Percentiles rank a stretch among this genome's conserved stretches.
Evolutionary conservation across 1,284 basidiomycete genomes (phyloP).

Genomic region (Rhodotorula sp.): DNA sequence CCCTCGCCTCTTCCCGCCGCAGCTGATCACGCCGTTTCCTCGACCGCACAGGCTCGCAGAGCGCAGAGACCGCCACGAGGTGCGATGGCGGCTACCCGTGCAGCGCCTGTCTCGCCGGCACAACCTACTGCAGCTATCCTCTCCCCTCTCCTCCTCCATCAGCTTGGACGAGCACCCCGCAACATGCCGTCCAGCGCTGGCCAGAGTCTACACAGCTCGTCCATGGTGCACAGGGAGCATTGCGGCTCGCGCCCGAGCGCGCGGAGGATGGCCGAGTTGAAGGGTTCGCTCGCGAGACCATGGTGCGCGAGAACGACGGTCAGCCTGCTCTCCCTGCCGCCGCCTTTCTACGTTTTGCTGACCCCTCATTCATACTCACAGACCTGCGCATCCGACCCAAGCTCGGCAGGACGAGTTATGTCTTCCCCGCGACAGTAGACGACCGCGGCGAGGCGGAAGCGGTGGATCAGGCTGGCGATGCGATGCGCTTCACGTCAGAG

Average conservation of each 20-base stretch:
- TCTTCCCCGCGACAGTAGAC: not conserved
- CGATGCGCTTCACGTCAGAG: not conserved
- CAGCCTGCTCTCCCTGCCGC: not conserved
- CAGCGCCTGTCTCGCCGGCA: not conserved
- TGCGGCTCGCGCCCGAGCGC: slow-evolving; percentile 3
- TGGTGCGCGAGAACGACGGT: slow-evolving; percentile 12
- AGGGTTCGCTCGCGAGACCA: slow-evolving; percentile 14
- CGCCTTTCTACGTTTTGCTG: not conserved
- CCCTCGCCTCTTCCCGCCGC: not conserved
- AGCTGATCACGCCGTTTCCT: too few species aligned
- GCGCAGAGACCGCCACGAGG: too few species aligned
- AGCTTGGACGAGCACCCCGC: slow-evolving; percentile 10
- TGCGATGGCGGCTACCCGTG: slow-evolving; percentile 21
- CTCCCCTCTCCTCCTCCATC: slow-evolving; percentile 1
- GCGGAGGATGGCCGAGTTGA: slow-evolving; percentile 8
- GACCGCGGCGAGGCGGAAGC: slow-evolving; percentile 8
- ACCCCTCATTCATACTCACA: not conserved
- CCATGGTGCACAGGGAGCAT: slow-evolving; percentile 2
- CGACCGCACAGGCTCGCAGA: slow-evolving; percentile 3
- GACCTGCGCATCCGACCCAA: slow-evolving; percentile 15
- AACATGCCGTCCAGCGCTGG: slow-evolving; percentile 18
- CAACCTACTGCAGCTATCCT: slow-evolving; percentile 6
- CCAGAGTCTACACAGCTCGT: slow-evolving; percentile 17
- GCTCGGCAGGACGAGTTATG: not conserved
- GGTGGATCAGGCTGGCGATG: slow-evolving; percentile 13